A percentile compares a stretch with the other conserved stretches of the same genome.
phyloP scores from a whole-genome alignment of 257 asterid genomes.

The Schizonepeta tenuifolia region DNA sequence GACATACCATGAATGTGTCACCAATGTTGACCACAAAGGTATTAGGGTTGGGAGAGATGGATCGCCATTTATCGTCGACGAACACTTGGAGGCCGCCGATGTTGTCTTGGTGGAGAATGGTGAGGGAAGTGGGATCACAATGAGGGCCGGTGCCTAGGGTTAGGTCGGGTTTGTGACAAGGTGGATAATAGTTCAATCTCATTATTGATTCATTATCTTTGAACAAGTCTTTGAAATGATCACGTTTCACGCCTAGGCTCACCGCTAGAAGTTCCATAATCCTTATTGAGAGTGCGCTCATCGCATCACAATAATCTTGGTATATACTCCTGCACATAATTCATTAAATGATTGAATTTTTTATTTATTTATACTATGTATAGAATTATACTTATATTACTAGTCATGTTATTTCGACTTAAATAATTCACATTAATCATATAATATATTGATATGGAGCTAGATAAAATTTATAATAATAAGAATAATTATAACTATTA shows the following conservation, averaged over 20 bases:
- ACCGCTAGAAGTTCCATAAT: slow-evolving; percentile 74
- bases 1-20: slow-evolving; percentile 74
- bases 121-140: slow-evolving; percentile 83
- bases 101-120: slow-evolving; percentile 76
- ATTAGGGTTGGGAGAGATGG: slow-evolving; percentile 50
- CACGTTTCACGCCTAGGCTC: slow-evolving; percentile 55
- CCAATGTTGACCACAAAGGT: slow-evolving; percentile 84
- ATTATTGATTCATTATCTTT: slow-evolving; percentile 69
- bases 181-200: slow-evolving; percentile 79
- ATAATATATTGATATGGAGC: too few species aligned
- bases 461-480: too few species aligned
- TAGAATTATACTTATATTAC: too few species aligned
- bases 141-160: slow-evolving; percentile 86
- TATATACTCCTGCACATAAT: slow-evolving; percentile 48
- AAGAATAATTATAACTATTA: too few species aligned
- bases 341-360: not conserved
- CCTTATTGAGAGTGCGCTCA: slow-evolving; percentile 60
- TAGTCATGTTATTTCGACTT: not conserved
- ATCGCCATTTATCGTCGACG: slow-evolving; percentile 68
- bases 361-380: not conserved
- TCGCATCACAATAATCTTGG: slow-evolving; percentile 64
- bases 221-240: slow-evolving; percentile 52
- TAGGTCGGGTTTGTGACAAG: slow-evolving; percentile 68
- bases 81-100: slow-evolving; percentile 78
- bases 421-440: not conserved